Evolutionary conservation across 352 stramenopile species (phyloP).

Genomic region (Globisporangium mamillatum): DNA sequence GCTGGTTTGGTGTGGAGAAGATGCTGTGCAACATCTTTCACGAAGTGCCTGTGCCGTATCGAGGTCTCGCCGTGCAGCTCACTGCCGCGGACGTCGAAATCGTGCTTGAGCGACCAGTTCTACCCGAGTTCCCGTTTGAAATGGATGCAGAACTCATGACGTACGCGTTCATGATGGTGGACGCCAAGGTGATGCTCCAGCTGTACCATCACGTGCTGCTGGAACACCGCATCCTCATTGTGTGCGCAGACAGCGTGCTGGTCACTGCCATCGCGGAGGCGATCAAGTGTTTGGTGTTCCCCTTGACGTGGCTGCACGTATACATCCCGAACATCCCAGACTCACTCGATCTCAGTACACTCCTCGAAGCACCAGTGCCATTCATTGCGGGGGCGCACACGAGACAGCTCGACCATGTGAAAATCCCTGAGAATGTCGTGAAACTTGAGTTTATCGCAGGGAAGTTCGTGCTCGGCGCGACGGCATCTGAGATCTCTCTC

Average conservation of each 20-base stretch:
- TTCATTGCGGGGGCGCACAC: constrained; percentile 47
- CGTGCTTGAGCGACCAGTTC: constrained; percentile 29
- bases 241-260: constrained; percentile 39
- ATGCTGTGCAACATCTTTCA: constrained; percentile 50
- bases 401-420: constrained; percentile 29
- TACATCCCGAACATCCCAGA: constrained; percentile 51
- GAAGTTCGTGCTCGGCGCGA: constrained; percentile 22
- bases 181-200: constrained; percentile 30
- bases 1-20: constrained; percentile 28
- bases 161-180: constrained; percentile 44
- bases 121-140: constrained; percentile 45
- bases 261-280: constrained; percentile 46
- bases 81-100: constrained; percentile 30
- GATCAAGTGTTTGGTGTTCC: constrained; percentile 40
- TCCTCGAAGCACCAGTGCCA: constrained; percentile 49
- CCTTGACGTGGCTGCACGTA: constrained; percentile 52
- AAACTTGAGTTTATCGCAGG: constrained; percentile 34
- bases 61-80: constrained; percentile 36
- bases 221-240: constrained; percentile 47
- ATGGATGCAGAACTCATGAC: constrained; percentile 48
- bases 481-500: constrained; percentile 1
- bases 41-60: constrained; percentile 41
- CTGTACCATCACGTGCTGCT: constrained; percentile 47
- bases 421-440: constrained; percentile 37
- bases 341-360: constrained; percentile 42